Conservation (phyloP, 2,329 filamentous ascomycete genomes). For the Epichloe festucae region DNA sequence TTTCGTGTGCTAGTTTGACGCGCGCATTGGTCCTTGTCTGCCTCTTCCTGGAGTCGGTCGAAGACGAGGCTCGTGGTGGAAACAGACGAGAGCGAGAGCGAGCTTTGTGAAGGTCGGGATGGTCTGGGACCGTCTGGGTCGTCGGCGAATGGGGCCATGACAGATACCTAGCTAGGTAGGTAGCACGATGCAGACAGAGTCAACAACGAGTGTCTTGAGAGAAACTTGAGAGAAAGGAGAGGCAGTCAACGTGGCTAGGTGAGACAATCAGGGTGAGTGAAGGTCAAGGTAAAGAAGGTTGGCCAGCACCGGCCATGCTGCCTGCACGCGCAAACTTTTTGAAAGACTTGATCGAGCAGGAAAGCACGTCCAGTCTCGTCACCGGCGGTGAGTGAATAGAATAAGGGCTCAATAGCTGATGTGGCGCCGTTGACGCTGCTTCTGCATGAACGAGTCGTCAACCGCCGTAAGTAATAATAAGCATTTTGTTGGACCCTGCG, state of each 20-base stretch:
- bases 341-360: too few species aligned
- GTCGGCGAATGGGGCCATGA: slow-evolving; percentile 8
- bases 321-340: too few species aligned
- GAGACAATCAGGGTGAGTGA: neutral
- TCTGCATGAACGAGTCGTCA: neutral
- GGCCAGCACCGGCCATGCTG: too few species aligned
- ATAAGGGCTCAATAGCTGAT: neutral
- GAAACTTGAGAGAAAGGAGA: neutral
- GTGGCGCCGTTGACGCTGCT: neutral
- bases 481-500: too few species aligned
- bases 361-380: neutral
- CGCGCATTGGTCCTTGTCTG: slow-evolving; percentile 17
- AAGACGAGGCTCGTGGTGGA: slow-evolving; percentile 76
- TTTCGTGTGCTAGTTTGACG: slow-evolving; percentile 10
- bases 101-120: slow-evolving; percentile 35
- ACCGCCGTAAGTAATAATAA: too few species aligned
- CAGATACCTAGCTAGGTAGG: neutral
- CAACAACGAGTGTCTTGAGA: neutral
- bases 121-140: slow-evolving; percentile 7
- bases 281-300: too few species aligned
- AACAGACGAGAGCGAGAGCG: slow-evolving; percentile 59
- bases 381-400: neutral
- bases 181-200: neutral
- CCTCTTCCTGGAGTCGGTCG: slow-evolving; percentile 55
- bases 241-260: neutral